Percentiles rank a stretch among this genome's conserved stretches.
Conservation (phyloP, 75 land plant species). For the Pseudotsuga menziesii region DNA sequence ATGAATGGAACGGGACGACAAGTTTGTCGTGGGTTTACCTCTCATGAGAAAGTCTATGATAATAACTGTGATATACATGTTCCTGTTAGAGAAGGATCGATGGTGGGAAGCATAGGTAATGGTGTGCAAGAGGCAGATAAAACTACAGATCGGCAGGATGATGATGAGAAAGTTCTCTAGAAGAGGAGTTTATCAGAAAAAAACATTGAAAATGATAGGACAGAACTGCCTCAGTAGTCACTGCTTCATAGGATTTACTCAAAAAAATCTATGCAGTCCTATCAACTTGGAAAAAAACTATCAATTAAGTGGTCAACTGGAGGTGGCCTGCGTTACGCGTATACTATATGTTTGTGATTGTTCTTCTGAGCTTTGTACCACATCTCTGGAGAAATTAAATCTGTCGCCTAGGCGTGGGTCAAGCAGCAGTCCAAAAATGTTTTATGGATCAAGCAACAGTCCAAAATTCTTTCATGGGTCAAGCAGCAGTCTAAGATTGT, state of each 20-base stretch:
- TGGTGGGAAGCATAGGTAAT: background rate
- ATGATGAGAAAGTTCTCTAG: slow-evolving; percentile 14
- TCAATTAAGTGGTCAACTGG: slow-evolving; percentile 53
- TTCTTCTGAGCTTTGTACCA: slow-evolving; percentile 34
- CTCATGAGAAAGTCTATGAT: background rate
- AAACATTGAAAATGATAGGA: slow-evolving; percentile 37
- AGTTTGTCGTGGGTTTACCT: background rate
- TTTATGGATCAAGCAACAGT: background rate
- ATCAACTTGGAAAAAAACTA: slow-evolving; percentile 48
- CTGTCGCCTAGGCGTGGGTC: slow-evolving; percentile 31
- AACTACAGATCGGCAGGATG: slow-evolving; percentile 1
- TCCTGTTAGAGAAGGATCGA: slow-evolving; percentile 5
- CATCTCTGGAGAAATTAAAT: slow-evolving; percentile 42
- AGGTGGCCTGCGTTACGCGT: slow-evolving; percentile 53
- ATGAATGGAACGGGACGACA: background rate
- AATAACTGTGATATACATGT: background rate
- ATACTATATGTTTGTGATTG: slow-evolving; percentile 52
- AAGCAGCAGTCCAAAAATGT: slow-evolving; percentile 3
- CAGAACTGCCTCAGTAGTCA: slow-evolving; percentile 31
- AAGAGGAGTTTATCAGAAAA: slow-evolving; percentile 53
- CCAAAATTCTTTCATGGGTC: background rate
- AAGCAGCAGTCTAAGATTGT: background rate
- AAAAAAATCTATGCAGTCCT: slow-evolving; percentile 32
- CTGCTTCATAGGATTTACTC: slow-evolving; percentile 46
- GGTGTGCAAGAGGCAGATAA: background rate